phyloP scores from a whole-genome alignment of 306 rosid species.

The Purshia tridentata region DNA sequence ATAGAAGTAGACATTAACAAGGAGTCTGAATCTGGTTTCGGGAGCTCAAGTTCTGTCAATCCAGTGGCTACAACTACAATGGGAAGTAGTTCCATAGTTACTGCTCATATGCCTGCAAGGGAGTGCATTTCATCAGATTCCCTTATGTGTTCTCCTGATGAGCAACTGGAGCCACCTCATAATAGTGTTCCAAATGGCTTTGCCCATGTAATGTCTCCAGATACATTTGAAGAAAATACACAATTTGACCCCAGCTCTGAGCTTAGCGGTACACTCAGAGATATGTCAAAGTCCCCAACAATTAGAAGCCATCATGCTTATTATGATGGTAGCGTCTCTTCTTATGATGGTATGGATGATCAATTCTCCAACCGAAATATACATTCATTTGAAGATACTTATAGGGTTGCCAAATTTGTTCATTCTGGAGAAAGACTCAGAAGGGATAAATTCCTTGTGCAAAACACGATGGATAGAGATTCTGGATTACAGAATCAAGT shows the following conservation, averaged over 20 bases:
- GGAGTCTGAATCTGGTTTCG: constrained; percentile 36
- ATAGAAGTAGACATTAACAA: constrained; percentile 28
- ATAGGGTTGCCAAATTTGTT: constrained; percentile 19
- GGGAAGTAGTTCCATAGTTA: constrained; percentile 24
- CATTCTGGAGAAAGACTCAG: constrained; percentile 43
- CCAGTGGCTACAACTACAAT: constrained; percentile 19
- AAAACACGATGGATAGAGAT: constrained; percentile 32
- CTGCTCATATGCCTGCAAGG: constrained; percentile 25
- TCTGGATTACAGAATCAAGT: constrained; percentile 30
- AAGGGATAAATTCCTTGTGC: constrained; percentile 41
- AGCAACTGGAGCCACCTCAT: constrained; percentile 39
- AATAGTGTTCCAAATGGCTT: constrained; percentile 19
- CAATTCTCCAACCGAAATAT: constrained; percentile 26
- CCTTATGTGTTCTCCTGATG: constrained; percentile 35
- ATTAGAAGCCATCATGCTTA: constrained; percentile 46
- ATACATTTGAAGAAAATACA: constrained; percentile 28
- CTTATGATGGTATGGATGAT: constrained; percentile 63
- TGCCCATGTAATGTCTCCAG: constrained; percentile 33
- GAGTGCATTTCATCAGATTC: constrained; percentile 33
- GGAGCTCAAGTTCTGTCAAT: constrained; percentile 34
- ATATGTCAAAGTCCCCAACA: constrained; percentile 41
- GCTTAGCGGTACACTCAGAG: constrained; percentile 32
- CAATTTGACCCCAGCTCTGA: constrained; percentile 44
- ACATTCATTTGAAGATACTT: constrained; percentile 30
- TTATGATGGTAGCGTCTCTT: constrained; percentile 75